Base-by-base conservation (phyloP, 1,139 yeast genomes). In the Geotrichum klebahnii region DNA sequence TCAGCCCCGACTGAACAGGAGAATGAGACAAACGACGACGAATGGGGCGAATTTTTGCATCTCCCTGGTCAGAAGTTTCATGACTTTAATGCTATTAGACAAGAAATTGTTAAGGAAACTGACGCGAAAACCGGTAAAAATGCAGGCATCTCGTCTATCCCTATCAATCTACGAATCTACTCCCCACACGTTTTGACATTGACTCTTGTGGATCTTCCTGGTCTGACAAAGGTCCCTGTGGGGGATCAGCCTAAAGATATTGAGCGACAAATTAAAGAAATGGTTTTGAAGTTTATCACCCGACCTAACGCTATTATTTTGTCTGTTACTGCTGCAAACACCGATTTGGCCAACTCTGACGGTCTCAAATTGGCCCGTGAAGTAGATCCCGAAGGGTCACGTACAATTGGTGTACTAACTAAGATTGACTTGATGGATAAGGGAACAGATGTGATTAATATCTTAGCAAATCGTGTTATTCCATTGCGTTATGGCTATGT, bases 221-320 rank as follows among this genome's bases (percentile, higher is more conserved):
- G 98, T 55, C 77, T 92, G 64, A 92, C 98, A 29, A 92, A 92
- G 70, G 98, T 92, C 37, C 98, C 98, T n/a, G 97, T 92, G 46
- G 98, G 98, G 46, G 98, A 92, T 68, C 98, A 92, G 71, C 98
- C 98, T 50, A 86, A 86, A 66, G 98, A 92, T 68, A 92, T 92
- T 59, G 98, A 92, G 74, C 83, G 79, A 58, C 97, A 87, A 70
- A 92, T 92, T 61, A 82, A 86, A 65, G 96, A 90, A 57, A 92
- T 92, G 97, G 76, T 92, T 54, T 76, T 92, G 78, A 88, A 88
- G 68, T 92, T 85, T 67, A 92, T 92, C 61, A 82, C 96, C 29
- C 89, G 88, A 67, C 97, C 97, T 52, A 92, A 92, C 67, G 97
- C 97, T 43, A 92, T 92, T 62, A 84, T 92, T 55, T 76, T 92